These are phyloP conservation scores for Chionographis japonica DNA, from an alignment of 106 monocot species.

Conservation along the genomic window DNA sequence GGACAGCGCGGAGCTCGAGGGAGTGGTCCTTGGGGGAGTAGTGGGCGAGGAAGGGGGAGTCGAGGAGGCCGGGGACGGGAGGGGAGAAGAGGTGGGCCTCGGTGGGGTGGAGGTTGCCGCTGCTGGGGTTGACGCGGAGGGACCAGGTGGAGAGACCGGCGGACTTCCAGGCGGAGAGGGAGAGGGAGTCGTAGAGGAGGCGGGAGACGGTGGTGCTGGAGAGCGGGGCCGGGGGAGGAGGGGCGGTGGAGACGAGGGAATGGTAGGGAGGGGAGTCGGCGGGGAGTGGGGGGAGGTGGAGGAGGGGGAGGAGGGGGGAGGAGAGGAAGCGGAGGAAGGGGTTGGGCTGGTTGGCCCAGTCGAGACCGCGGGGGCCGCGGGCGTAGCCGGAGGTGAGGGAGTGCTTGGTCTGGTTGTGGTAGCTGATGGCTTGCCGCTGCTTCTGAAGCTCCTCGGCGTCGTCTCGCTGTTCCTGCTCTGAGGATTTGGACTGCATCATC, in stretches of 20 bases:
- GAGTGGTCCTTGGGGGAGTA: conserved; percentile 90
- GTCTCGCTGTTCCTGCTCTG: no score
- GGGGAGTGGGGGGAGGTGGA: conserved; percentile 22
- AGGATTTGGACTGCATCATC: no score
- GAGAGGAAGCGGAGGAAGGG: conserved; percentile 75
- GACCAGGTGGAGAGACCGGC: conserved; percentile 85
- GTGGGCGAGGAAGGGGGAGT: conserved; percentile 63
- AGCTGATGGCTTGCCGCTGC: conserved; percentile 25
- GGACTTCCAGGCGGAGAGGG: conserved; percentile 98
- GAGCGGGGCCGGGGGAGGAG: conserved; percentile 32
- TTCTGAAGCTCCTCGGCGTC: neutral
- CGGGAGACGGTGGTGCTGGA: conserved; percentile 45
- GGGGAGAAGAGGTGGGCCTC: conserved; percentile 74
- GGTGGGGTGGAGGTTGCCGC: conserved; percentile 99
- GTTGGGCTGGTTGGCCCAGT: conserved; percentile 98
- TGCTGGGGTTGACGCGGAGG: conserved; percentile 94
- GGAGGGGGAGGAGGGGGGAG: conserved; percentile 25
- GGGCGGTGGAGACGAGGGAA: conserved; percentile 24
- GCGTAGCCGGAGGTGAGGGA: conserved; percentile 76
- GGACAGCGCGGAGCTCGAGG: conserved; percentile 49
- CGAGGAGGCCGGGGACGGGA: conserved; percentile 12
- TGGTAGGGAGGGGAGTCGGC: conserved; percentile 16
- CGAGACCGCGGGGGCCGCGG: conserved; percentile 81
- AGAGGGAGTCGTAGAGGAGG: conserved; percentile 84
- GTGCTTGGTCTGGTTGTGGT: conserved; percentile 93